These are phyloP conservation scores for Parathielavia hyrcaniae DNA, from an alignment of 495 filamentous ascomycete genomes.

Conservation along the genomic window DNA sequence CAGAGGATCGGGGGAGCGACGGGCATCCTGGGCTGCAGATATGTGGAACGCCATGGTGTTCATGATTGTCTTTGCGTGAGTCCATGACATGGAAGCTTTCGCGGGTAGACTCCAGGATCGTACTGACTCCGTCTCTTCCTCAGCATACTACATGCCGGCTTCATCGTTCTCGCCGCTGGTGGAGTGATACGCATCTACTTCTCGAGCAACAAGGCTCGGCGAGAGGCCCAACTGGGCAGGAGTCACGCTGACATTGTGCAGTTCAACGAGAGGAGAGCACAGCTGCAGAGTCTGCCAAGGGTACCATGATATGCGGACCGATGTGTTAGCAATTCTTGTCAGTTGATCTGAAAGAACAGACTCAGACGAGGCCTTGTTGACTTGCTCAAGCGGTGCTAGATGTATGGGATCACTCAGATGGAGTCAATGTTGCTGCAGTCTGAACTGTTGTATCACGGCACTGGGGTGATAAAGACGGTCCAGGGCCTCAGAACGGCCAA, in stretches of 20 bases:
- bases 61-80: slow-evolving; percentile 29
- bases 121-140: not conserved
- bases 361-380: not conserved
- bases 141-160: slow-evolving; percentile 23
- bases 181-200: slow-evolving; percentile 17
- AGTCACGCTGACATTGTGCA: slow-evolving; percentile 24
- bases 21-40: slow-evolving; percentile 18
- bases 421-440: no score
- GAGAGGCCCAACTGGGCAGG: slow-evolving; percentile 1
- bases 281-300: not conserved
- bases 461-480: no score
- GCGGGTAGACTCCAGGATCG: not conserved
- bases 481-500: no score
- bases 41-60: slow-evolving; percentile 28
- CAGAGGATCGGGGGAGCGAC: slow-evolving; percentile 1
- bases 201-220: not conserved
- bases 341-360: not conserved
- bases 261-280: slow-evolving; percentile 15
- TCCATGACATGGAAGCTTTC: not conserved
- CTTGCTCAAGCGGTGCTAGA: no score
- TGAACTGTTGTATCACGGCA: no score
- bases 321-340: not conserved
- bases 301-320: not conserved
- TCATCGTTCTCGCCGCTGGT: slow-evolving; percentile 22
- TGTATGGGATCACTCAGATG: no score